These are phyloP conservation scores for Hibiscus syriacus DNA, from an alignment of 345 rosid genomes.

Conservation along the genomic window DNA sequence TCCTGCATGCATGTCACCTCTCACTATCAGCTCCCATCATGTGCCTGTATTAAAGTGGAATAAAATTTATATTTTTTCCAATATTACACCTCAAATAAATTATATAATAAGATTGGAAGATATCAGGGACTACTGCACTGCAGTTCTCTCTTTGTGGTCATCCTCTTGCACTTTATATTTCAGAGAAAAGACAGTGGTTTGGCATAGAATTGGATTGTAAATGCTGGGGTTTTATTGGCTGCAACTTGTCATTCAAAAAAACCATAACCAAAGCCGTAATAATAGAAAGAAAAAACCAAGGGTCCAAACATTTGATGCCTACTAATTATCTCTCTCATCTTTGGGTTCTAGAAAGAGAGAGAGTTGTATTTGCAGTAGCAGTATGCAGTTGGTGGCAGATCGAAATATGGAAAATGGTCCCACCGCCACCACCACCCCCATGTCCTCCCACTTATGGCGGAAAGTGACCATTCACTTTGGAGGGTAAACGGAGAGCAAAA, in stretches of 20 bases:
- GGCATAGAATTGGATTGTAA: slow-evolving; percentile 15
- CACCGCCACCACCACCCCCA: slow-evolving; percentile 15
- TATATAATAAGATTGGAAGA: not conserved
- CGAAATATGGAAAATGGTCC: slow-evolving; percentile 25
- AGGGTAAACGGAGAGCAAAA: slow-evolving; percentile 5
- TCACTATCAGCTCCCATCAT: slow-evolving; percentile 17
- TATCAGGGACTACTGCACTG: not conserved
- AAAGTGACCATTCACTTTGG: slow-evolving; percentile 35
- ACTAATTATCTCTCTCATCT: not conserved
- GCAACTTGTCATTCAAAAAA: slow-evolving; percentile 26
- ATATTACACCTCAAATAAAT: not conserved
- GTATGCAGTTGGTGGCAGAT: slow-evolving; percentile 22
- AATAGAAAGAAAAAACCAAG: no score
- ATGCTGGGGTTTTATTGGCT: slow-evolving; percentile 20
- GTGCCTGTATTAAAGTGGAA: slow-evolving; percentile 32
- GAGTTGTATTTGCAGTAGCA: not conserved
- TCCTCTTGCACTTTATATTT: not conserved
- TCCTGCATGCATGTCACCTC: slow-evolving; percentile 33
- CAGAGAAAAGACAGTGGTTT: slow-evolving; percentile 2
- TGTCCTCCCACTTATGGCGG: slow-evolving; percentile 36
- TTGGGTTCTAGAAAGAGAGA: slow-evolving; percentile 13
- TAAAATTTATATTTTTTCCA: not conserved
- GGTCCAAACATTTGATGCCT: not conserved
- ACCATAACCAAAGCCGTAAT: slow-evolving; percentile 10
- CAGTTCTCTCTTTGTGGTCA: not conserved